Evolutionary conservation across 129 eudicot genomes (phyloP).

Genomic region (Rutidosis leptorrhynchoides): DNA sequence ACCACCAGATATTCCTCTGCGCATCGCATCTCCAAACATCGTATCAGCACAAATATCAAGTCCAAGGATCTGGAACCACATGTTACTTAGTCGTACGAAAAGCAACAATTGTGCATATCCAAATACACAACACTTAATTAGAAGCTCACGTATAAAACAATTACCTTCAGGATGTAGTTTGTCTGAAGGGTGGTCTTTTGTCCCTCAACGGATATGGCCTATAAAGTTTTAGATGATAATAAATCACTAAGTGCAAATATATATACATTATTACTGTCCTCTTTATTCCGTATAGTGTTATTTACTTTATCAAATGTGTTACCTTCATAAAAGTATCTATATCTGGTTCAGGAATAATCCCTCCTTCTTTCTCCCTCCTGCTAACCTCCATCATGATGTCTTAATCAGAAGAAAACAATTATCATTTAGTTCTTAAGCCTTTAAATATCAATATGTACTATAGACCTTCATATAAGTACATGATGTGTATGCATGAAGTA

Average conservation of each 20-base stretch:
- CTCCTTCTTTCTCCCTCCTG: constrained; percentile 50
- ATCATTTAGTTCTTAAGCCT: constrained; percentile 3
- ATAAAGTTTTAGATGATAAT: constrained; percentile 1
- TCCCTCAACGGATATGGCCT: constrained; percentile 55
- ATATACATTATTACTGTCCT: too few species aligned
- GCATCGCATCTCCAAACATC: constrained; percentile 71
- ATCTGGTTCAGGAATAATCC: constrained; percentile 54
- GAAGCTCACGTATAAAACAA: constrained; percentile 20
- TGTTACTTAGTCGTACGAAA: background rate
- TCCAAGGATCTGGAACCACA: constrained; percentile 58
- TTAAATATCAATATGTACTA: too few species aligned
- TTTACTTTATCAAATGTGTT: too few species aligned
- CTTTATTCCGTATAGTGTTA: too few species aligned
- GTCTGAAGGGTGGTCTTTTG: constrained; percentile 54
- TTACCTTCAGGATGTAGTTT: constrained; percentile 54
- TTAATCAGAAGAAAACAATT: background rate
- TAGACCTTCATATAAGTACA: background rate
- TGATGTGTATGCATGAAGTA: constrained; percentile 9
- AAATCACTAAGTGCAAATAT: too few species aligned
- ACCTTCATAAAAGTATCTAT: constrained; percentile 60
- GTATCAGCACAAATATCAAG: constrained; percentile 82
- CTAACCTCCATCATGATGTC: constrained; percentile 45
- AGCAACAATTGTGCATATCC: background rate
- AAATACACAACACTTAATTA: background rate
- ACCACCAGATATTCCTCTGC: constrained; percentile 80